Evolutionary conservation across 176 grass and related monocot species (phyloP), one percentile per base, ranked within the genome.

Genomic region (Phoenix dactylifera): DNA sequence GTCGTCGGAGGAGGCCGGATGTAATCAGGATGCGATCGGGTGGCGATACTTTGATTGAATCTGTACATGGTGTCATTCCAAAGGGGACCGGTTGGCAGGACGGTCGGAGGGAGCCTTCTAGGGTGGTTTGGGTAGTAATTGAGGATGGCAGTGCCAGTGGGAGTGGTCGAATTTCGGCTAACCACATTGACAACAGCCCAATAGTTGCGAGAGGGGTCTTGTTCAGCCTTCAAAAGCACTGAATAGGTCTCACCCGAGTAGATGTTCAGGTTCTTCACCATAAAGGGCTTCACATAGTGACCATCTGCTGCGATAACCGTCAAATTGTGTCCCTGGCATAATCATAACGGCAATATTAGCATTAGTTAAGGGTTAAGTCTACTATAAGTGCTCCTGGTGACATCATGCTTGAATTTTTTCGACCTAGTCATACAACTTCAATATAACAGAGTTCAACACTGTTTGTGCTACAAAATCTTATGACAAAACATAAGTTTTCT

Each of bases 301-400:
- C 91, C 91, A 48, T 95, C 91, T 0, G 91, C 80, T 72, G 90
- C 91, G 4, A 95, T 86, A 1, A 95, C 86, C 0, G 80, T 87
- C 78, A 95, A 68, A 0, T 35, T 9, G 30, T 35, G 30, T 35
- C 30, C 30, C 30, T 35, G 30, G 6, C 30, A 35, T 35, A 6
- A 35, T 7, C 30, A 35, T 35, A 7, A 35, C 26, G 4, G 26
- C 26, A 26, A 26, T 26, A 26, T 2, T 26, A 26, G 26, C 26
- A 26, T 26, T 26, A 4, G 3, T 26, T 26, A 26, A 26, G 26
- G 26, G n/a, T n/a, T n/a, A n/a, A n/a, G n/a, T n/a, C n/a, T n/a
- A n/a, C n/a, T n/a, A n/a, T n/a, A n/a, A n/a, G n/a, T n/a, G n/a
- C n/a, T n/a, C n/a, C n/a, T n/a, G n/a, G n/a, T n/a, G n/a, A n/a